These are phyloP conservation scores for Stereocaulon alpinum DNA, from an alignment of 495 filamentous ascomycete genomes.

Conservation along the genomic window DNA sequence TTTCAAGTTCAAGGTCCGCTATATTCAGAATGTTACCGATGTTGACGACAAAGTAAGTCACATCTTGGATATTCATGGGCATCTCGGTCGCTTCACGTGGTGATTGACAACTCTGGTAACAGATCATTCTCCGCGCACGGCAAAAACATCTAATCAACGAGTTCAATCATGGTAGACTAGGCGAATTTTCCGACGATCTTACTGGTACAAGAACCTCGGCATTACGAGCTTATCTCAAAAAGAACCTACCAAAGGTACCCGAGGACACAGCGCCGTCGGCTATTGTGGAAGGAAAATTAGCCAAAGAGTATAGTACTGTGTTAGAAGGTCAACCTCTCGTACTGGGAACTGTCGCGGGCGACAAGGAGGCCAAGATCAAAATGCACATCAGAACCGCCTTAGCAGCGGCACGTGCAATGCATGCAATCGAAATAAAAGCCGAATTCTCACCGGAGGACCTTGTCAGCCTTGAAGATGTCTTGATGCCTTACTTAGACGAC, in stretches of 20 bases:
- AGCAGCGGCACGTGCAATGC: conserved; percentile 49
- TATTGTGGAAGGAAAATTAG: conserved; percentile 32
- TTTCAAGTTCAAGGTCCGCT: conserved; percentile 75
- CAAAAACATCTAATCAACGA: conserved; percentile 61
- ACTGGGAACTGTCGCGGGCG: conserved; percentile 53
- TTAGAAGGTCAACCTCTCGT: conserved; percentile 41
- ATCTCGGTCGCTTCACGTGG: too few species aligned
- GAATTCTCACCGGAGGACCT: conserved; percentile 44
- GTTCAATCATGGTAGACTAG: conserved; percentile 42
- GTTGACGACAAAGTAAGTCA: conserved; percentile 6
- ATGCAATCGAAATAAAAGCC: conserved; percentile 29
- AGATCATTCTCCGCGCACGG: conserved; percentile 78
- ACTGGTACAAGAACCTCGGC: conserved; percentile 51
- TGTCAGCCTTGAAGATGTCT: conserved; percentile 48
- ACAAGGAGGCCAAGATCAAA: conserved; percentile 78
- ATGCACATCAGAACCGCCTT: conserved; percentile 81
- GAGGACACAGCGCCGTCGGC: not conserved
- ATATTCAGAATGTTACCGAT: conserved; percentile 96
- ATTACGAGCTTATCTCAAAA: conserved; percentile 60
- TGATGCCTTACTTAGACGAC: conserved; percentile 77
- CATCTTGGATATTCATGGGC: not conserved
- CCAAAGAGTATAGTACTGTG: conserved; percentile 53
- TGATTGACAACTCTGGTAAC: not conserved
- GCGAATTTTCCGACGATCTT: conserved; percentile 31
- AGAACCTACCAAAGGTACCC: conserved; percentile 60